A percentile compares a stretch with the other conserved stretches of the same genome.
These are phyloP conservation scores for Pichia sorboxylosa DNA, from an alignment of 1,139 yeast genomes.

Conservation along the genomic window DNA sequence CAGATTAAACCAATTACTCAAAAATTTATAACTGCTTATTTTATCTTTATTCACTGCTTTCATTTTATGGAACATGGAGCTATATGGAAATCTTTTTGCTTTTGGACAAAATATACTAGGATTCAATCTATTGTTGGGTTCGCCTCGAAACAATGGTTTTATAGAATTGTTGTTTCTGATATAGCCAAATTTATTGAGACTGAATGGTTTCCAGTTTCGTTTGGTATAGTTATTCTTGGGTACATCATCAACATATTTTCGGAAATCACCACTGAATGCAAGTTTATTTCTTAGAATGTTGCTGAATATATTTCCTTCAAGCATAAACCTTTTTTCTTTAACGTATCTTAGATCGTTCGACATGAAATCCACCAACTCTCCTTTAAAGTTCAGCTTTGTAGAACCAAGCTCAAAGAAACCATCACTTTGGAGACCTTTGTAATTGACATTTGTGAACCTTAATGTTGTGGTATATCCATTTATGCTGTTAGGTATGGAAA, in stretches of 20 bases:
- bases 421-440: slow-evolving; percentile 7
- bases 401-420: slow-evolving; percentile 17
- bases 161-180: slow-evolving; percentile 11
- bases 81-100: slow-evolving; percentile 20
- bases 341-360: slow-evolving; percentile 17
- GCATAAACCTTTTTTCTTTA: slow-evolving; percentile 10
- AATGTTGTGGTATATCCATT: slow-evolving; percentile 10
- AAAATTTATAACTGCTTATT: slow-evolving; percentile 12
- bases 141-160: not conserved
- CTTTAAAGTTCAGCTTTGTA: slow-evolving; percentile 15
- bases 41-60: slow-evolving; percentile 2
- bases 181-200: slow-evolving; percentile 20
- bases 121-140: not conserved
- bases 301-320: slow-evolving; percentile 22
- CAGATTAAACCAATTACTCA: slow-evolving; percentile 24
- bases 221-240: slow-evolving; percentile 7
- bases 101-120: slow-evolving; percentile 4
- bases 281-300: slow-evolving; percentile 19
- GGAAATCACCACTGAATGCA: slow-evolving; percentile 3
- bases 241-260: slow-evolving; percentile 7
- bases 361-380: slow-evolving; percentile 20
- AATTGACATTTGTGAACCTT: slow-evolving; percentile 15
- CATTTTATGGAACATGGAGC: slow-evolving; percentile 17
- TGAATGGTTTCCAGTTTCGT: slow-evolving; percentile 19
- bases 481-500: slow-evolving; percentile 6